These are phyloP conservation scores for Spathaspora hagerdaliae DNA, from an alignment of 805 yeast species.

Conservation along the genomic window DNA sequence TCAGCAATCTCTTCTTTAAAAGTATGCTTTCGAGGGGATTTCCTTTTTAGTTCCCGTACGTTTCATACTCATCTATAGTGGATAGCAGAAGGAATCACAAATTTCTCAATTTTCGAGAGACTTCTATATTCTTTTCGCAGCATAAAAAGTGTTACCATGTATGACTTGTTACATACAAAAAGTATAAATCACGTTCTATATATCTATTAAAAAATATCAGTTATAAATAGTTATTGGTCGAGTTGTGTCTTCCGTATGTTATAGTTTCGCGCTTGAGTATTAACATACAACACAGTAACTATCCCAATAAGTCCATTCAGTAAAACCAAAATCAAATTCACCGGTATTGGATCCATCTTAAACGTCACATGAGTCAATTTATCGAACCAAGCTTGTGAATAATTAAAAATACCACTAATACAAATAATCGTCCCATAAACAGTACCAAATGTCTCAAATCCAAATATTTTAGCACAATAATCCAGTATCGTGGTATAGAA, in stretches of 20 bases:
- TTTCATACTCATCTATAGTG: too few relatives aligned
- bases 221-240: background rate
- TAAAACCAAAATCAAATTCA: conserved; percentile 37
- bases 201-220: too few relatives aligned
- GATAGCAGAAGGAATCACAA: too few relatives aligned
- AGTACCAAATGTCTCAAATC: conserved; percentile 58
- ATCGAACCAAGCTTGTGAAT: conserved; percentile 45
- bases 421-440: conserved; percentile 56
- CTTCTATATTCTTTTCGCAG: too few relatives aligned
- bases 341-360: conserved; percentile 53
- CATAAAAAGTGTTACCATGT: too few relatives aligned
- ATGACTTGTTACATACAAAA: too few relatives aligned
- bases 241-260: conserved; percentile 5
- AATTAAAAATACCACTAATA: conserved; percentile 48
- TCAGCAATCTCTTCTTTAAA: too few relatives aligned
- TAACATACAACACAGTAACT: conserved; percentile 37
- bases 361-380: conserved; percentile 47
- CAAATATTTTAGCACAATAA: conserved; percentile 61
- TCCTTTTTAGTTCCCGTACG: too few relatives aligned
- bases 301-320: conserved; percentile 44
- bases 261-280: conserved; percentile 10
- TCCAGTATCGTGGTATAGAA: conserved; percentile 56
- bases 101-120: too few relatives aligned
- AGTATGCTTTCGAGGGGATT: too few relatives aligned
- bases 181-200: too few relatives aligned